These are phyloP conservation scores for Gynochthodes officinalis DNA, from an alignment of 257 asterid species.

Conservation along the genomic window DNA sequence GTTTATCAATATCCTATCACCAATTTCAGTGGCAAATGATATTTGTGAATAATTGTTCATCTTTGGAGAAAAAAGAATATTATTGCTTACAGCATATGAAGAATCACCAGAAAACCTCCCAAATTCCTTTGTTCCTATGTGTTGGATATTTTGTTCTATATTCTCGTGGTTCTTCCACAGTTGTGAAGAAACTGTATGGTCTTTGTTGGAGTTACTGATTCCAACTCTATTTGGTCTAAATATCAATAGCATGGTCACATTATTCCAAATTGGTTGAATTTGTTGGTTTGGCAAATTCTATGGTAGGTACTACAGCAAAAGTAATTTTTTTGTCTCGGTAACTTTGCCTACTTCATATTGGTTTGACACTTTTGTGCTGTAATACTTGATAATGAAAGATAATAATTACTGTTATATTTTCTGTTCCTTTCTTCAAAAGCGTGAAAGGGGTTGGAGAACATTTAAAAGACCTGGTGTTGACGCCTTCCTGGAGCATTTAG, in stretches of 20 bases:
- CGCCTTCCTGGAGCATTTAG: constrained; percentile 75
- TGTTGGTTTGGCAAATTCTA: background rate
- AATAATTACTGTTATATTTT: background rate
- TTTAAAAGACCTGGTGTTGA: constrained; percentile 96
- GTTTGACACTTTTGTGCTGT: background rate
- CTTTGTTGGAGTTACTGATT: background rate
- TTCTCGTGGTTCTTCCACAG: background rate
- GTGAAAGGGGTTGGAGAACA: constrained; percentile 96
- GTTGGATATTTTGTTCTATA: background rate
- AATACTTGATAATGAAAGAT: background rate
- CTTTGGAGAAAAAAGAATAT: background rate
- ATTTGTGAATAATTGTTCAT: background rate
- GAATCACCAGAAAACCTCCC: background rate
- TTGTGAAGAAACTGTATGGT: background rate
- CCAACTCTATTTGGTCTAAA: too few relatives aligned
- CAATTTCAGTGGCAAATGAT: background rate
- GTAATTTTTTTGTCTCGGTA: background rate
- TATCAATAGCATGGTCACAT: background rate
- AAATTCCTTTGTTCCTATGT: background rate
- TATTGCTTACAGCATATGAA: background rate
- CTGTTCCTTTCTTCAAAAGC: constrained; percentile 38
- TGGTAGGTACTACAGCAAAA: background rate
- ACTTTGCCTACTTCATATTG: background rate
- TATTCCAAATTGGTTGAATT: background rate
- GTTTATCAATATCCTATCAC: background rate